Evolutionary conservation across 805 yeast genomes (phyloP), one percentile per base, ranked within the genome.

Genomic region (Jamesozyma spencerorum): DNA sequence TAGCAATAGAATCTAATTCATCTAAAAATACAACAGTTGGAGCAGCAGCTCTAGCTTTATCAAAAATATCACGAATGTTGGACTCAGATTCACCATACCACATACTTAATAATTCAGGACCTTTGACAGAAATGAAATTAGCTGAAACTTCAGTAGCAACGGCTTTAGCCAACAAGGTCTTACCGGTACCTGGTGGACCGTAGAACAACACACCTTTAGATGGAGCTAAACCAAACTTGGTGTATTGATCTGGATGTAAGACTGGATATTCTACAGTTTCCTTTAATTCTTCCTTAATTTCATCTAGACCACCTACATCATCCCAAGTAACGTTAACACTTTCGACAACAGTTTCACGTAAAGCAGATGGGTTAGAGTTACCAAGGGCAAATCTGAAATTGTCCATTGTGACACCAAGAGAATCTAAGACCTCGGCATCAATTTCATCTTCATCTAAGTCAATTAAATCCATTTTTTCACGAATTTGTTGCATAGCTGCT

Each of bases 131-230:
- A 52, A 92, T 92, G 69, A 92, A 92, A 66, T 92, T 92, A 28
- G 98, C 99, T 47, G 96, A 85, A 30, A 92, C 97, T 66, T 92
- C 98, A 37, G 97, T 92, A 37, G 99, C 99, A 54, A 92, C 97
- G 41, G 99, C 99, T 70, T 92, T 92, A 36, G 98, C 98, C 57
- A 92, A 74, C 60, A 92, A 71, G 3, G 99, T 92, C 71, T 92
- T 92, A 87, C 98, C 98, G 46, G 97, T 92, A 84, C 99, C 99
- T 46, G 99, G 99, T 40, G 99, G 99, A 55, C 99, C 99, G 64
- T 84, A 92, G 74, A 92, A 92, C 63, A 92, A 73, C 51, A 92
- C 98, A 71, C 99, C 99, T 69, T 90, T 88, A 31, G 98, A 81
- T 41, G 99, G 98, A 8, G 97, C 80, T 63, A 92, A 77, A 50